Base-by-base conservation (phyloP, 139 green algal genomes). In the Diplosphaera chodatii region DNA sequence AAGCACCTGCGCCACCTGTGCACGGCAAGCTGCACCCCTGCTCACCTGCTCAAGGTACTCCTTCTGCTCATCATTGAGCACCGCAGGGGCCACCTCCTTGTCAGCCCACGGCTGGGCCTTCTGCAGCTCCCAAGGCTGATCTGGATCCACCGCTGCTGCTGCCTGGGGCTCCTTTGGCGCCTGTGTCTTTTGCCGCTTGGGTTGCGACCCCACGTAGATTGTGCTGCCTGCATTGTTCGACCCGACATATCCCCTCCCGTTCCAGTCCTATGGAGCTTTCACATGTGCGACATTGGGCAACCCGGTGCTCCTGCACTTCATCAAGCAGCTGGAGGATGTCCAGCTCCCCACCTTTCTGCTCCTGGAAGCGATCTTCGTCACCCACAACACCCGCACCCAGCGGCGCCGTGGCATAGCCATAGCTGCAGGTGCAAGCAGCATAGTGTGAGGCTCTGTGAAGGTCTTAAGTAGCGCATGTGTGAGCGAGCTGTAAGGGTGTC, bases 31-130 rank as follows among this genome's bases (percentile, higher is more conserved):
- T n/a, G n/a, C n/a, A n/a, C n/a, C n/a, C n/a, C n/a, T 22, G 6
- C 69, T 22, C 70, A 78, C 55, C 84, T 90, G 81, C 48, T 88
- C 86, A 41, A 94, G 83, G 81, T 87, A 95, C 67, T 83, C 91
- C 75, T 87, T 87, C 79, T 98, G 91, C 82, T 97, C 93, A 64
- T 95, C 93, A 6, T 88, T 95, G 20, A 94, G 86, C 72, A 87
- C 81, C 41, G 77, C 70, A 31, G 80, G 71, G 70, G 76, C 71
- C 2, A 71, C 78, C 56, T 87, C 75, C 82, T 94, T 94, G 40
- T 83, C 83, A 0, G 91, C 88, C 91, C 91, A 97, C 1, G 91
- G 91, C 84, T 91, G 83, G 33, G 77, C 59, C 29, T 80, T 63
- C 16, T 62, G 69, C 34, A 96, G 71, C 1, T 66, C 67, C 69